Evolutionary conservation across 805 yeast genomes (phyloP), one percentile per base, ranked within the genome.

Genomic region (Teunomyces funiuensis): DNA sequence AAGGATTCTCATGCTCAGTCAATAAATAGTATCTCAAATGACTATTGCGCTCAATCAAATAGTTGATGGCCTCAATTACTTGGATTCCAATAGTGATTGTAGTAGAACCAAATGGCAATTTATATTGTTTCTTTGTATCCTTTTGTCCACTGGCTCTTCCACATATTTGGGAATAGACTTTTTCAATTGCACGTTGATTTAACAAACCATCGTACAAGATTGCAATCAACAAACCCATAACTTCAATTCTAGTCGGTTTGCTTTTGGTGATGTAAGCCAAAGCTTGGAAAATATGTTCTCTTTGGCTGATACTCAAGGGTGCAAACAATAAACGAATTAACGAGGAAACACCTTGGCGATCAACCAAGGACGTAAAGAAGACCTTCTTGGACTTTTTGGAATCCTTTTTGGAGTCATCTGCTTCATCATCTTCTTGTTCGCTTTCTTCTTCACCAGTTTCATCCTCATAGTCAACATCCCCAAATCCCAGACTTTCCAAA

Each of bases 241-340:
- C 75, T 48, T 90, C 97, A 7, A 78, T 65, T 40, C 97, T 67
- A 5, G 86, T 85, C 48, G 85, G 95, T 58, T 85, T 85, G 61
- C 82, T 88, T 46, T 77, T 75, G 53, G 95, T 85, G 36, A 89
- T 55, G 46, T 76, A 79, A 16, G 77, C 78, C 41, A 89, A 68
- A 4, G 91, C 66, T 38, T 80, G 81, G 58, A 83, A 82, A 36
- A 86, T 70, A 2, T 73, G 64, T 42, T 81, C 88, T 40, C 90
- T 70, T 44, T 77, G 80, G 49, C 66, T 70, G 51, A 77, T 75
- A 1, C 81, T 74, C 50, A 83, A 86, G 1, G 95, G 90, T 16
- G 85, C 71, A 63, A 85, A 90, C 2, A 88, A 66, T 36, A 87
- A 69, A 45, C 88, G 75, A 41, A 87, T 58, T 27, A 90, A 51